Percentiles rank a stretch among this genome's conserved stretches.
phyloP scores from a whole-genome alignment of 345 rosid species.

The Citrus maxima region DNA sequence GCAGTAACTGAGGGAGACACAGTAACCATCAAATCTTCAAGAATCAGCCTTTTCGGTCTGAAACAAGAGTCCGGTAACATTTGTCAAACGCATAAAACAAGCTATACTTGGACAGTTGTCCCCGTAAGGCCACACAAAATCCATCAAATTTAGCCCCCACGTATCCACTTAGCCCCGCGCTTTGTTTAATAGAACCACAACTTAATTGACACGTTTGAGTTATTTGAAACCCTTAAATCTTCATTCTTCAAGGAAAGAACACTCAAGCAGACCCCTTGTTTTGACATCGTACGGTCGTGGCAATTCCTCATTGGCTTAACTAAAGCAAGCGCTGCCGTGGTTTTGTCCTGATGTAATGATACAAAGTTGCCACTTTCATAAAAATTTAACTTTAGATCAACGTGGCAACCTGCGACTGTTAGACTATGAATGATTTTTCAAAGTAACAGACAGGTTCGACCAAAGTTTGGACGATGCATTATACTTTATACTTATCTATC shows the following conservation, averaged over 20 bases:
- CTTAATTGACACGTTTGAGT: slow-evolving; percentile 21
- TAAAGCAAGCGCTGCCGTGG: slow-evolving; percentile 14
- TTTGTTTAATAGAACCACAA: slow-evolving; percentile 3
- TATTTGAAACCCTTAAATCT: neutral
- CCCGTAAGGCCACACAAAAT: neutral
- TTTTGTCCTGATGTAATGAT: slow-evolving; percentile 23
- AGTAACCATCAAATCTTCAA: slow-evolving; percentile 16
- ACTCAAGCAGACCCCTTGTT: neutral
- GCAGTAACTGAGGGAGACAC: neutral
- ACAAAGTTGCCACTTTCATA: slow-evolving; percentile 13
- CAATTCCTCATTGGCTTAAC: slow-evolving; percentile 6
- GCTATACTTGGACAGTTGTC: neutral
- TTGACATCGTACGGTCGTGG: slow-evolving; percentile 10
- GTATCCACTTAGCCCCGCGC: neutral
- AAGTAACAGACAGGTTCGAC: neutral
- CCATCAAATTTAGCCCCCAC: neutral
- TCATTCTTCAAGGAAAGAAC: neutral
- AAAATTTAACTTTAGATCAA: neutral
- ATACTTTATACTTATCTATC: neutral
- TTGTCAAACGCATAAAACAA: neutral
- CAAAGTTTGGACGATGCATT: neutral
- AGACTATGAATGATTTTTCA: neutral
- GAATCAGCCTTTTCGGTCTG: slow-evolving; percentile 8
- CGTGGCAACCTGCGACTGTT: slow-evolving; percentile 18
- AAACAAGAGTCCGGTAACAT: neutral